These are phyloP conservation scores for Peronosclerospora sorghi DNA, from an alignment of 352 stramenopile species.

Conservation along the genomic window DNA sequence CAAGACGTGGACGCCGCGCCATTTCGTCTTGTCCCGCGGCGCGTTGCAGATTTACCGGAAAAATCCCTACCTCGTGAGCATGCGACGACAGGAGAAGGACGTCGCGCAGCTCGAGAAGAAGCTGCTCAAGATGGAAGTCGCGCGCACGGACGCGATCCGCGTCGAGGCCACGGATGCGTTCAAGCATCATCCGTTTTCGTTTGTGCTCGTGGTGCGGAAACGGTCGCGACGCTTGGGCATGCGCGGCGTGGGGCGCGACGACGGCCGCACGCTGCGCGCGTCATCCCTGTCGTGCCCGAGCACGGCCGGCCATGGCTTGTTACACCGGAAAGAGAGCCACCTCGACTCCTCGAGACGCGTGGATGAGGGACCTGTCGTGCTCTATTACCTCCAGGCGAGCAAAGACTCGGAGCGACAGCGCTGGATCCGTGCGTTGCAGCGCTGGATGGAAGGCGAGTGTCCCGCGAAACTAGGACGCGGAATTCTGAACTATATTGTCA, in stretches of 20 bases:
- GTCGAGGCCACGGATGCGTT: constrained; percentile 49
- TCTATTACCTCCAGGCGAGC: constrained; percentile 60
- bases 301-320: constrained; percentile 30
- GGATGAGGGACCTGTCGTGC: constrained; percentile 39
- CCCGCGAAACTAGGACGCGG: constrained; percentile 39
- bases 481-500: constrained; percentile 67
- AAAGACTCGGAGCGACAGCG: constrained; percentile 53
- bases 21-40: constrained; percentile 50
- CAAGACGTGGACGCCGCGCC: constrained; percentile 57
- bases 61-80: constrained; percentile 31
- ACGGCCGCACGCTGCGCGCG: constrained; percentile 7
- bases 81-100: constrained; percentile 28
- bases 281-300: constrained; percentile 12
- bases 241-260: constrained; percentile 1
- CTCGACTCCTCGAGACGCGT: constrained; percentile 15
- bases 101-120: constrained; percentile 36
- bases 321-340: constrained; percentile 52
- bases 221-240: constrained; percentile 24
- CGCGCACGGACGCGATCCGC: constrained; percentile 39
- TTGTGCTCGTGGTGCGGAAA: constrained; percentile 53
- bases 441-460: constrained; percentile 57
- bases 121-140: constrained; percentile 56
- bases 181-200: constrained; percentile 51
- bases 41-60: constrained; percentile 65
- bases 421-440: constrained; percentile 59